These are phyloP conservation scores for Myriosclerotinia scirpicola DNA, from an alignment of 2,329 filamentous ascomycete species.

Conservation along the genomic window DNA sequence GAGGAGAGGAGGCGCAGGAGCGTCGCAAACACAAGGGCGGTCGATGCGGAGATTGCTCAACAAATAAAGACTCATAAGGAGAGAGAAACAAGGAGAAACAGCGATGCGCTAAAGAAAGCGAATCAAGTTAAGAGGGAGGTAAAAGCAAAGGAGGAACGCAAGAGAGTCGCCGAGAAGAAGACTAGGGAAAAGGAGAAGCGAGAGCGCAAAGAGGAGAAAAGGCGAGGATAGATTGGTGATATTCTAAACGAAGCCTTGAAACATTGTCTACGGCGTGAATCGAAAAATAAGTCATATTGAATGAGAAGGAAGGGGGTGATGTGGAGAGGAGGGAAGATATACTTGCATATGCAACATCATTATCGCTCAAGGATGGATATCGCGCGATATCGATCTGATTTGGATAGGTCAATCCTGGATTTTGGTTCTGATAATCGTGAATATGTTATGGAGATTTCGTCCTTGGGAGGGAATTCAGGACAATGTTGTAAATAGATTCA, in stretches of 20 bases:
- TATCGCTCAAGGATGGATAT: neutral
- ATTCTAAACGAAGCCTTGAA: neutral
- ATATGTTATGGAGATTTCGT: neutral
- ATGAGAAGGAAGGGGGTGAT: neutral
- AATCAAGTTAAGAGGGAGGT: neutral
- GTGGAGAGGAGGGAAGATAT: neutral
- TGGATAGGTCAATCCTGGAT: neutral
- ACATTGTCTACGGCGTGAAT: no score
- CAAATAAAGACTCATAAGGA: constrained; percentile 5
- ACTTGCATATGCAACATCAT: neutral
- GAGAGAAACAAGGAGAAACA: constrained; percentile 11
- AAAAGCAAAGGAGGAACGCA: constrained; percentile 11
- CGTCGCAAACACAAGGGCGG: constrained; percentile 2
- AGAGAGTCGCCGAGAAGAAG: neutral
- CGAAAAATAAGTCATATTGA: neutral
- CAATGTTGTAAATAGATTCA: neutral
- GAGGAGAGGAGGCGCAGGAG: neutral
- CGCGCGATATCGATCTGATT: no score
- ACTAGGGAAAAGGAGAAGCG: neutral
- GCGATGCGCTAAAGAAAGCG: neutral
- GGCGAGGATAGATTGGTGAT: neutral
- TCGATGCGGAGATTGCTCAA: neutral
- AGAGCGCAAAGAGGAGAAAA: neutral
- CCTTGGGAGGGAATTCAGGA: neutral
- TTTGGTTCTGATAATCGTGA: neutral